phyloP scores from a whole-genome alignment of 2,329 filamentous ascomycete species.

The Pyricularia grisea region DNA sequence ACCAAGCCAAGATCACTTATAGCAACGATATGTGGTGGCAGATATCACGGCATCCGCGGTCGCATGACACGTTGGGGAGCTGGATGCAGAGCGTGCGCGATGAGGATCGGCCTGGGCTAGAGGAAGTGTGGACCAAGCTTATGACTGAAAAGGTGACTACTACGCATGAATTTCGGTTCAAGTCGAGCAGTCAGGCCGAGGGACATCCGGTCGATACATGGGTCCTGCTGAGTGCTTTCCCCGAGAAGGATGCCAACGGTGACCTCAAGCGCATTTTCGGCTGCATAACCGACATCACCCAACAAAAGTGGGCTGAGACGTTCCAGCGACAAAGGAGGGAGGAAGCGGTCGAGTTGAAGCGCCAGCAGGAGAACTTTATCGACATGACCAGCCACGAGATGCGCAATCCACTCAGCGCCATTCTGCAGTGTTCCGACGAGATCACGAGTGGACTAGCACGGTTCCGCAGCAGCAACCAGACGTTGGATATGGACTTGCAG shows the following conservation, averaged over 20 bases:
- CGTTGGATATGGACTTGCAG: not conserved
- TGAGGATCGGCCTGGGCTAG: slow-evolving; percentile 29
- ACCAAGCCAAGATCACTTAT: slow-evolving; percentile 55
- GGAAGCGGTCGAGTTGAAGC: slow-evolving; percentile 47
- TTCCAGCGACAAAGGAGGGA: slow-evolving; percentile 39
- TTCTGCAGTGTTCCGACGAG: slow-evolving; percentile 65
- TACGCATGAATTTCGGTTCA: slow-evolving; percentile 38
- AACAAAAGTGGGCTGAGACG: slow-evolving; percentile 40
- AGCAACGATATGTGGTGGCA: slow-evolving; percentile 59
- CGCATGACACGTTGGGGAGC: slow-evolving; percentile 17
- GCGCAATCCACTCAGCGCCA: slow-evolving; percentile 64
- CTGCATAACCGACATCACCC: slow-evolving; percentile 37
- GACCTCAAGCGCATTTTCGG: slow-evolving; percentile 37
- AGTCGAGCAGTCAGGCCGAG: slow-evolving; percentile 10
- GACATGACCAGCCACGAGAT: slow-evolving; percentile 60
- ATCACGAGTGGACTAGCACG: slow-evolving; percentile 43
- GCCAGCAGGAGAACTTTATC: slow-evolving; percentile 74
- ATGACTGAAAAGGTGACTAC: slow-evolving; percentile 23
- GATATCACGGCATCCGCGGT: slow-evolving; percentile 31
- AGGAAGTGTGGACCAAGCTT: slow-evolving; percentile 30
- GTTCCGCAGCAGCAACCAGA: slow-evolving; percentile 7
- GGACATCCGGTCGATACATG: slow-evolving; percentile 16
- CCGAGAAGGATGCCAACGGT: slow-evolving; percentile 35
- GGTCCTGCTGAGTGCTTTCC: slow-evolving; percentile 40
- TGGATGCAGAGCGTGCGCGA: slow-evolving; percentile 35